These are phyloP conservation scores for Pseudocercospora macadamiae DNA, from an alignment of 2,329 filamentous ascomycete species.

Conservation along the genomic window DNA sequence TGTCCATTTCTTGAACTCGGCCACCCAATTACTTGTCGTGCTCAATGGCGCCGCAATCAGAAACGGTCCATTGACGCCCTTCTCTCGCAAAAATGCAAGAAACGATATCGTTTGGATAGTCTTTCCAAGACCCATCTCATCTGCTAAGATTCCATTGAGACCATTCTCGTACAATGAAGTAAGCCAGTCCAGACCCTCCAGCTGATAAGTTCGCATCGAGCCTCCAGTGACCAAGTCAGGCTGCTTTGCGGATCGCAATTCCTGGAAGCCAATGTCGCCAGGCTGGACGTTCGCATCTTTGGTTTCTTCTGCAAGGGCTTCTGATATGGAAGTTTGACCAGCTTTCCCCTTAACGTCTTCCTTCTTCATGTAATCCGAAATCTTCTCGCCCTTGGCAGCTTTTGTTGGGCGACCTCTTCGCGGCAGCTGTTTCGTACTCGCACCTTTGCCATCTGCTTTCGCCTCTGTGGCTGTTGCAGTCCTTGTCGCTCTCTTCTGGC, in stretches of 20 bases:
- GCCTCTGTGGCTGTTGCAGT: slow-evolving; percentile 32
- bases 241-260: slow-evolving; percentile 80
- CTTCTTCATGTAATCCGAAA: slow-evolving; percentile 64
- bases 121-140: slow-evolving; percentile 94
- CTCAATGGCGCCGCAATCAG: slow-evolving; percentile 88
- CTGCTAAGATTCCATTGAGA: slow-evolving; percentile 86
- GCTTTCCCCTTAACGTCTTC: slow-evolving; percentile 58
- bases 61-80: slow-evolving; percentile 86
- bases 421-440: slow-evolving; percentile 30
- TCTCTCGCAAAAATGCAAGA: slow-evolving; percentile 83
- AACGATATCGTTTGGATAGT: slow-evolving; percentile 89
- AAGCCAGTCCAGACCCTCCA: slow-evolving; percentile 95
- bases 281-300: slow-evolving; percentile 61
- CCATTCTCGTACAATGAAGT: slow-evolving; percentile 81
- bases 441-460: slow-evolving; percentile 19
- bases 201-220: slow-evolving; percentile 89
- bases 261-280: slow-evolving; percentile 64
- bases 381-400: slow-evolving; percentile 46
- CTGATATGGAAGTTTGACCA: slow-evolving; percentile 57
- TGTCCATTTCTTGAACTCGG: slow-evolving; percentile 89
- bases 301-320: slow-evolving; percentile 62
- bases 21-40: slow-evolving; percentile 93
- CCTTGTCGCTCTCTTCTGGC: slow-evolving; percentile 52
- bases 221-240: slow-evolving; percentile 83
- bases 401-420: slow-evolving; percentile 42